Conservation (phyloP, 306 rosid genomes). For the Parietaria judaica region DNA sequence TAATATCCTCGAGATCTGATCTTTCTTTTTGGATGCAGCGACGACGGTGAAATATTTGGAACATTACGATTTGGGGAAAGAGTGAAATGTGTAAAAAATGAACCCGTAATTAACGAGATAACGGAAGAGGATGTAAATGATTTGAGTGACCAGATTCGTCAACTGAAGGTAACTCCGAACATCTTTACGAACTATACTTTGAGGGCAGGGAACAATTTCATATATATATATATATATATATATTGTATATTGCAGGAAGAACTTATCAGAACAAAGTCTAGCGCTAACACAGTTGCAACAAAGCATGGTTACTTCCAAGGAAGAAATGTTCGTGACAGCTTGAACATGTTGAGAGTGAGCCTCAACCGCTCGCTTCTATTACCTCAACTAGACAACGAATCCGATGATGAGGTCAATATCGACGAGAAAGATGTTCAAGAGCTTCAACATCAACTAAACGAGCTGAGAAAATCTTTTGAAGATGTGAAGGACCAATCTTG, state of each 20-base stretch:
- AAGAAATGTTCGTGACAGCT: constrained; percentile 70
- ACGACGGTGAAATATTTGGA: constrained; percentile 47
- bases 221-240: neutral
- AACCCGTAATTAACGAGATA: constrained; percentile 79
- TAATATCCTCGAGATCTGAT: neutral
- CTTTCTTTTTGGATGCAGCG: constrained; percentile 45
- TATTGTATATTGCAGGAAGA: constrained; percentile 57
- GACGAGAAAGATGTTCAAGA: constrained; percentile 64
- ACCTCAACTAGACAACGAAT: constrained; percentile 45
- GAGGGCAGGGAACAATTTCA: neutral
- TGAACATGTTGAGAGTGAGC: constrained; percentile 73
- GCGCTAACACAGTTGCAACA: constrained; percentile 32
- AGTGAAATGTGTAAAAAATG: constrained; percentile 56
- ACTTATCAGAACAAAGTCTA: constrained; percentile 69
- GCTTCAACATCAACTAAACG: constrained; percentile 55
- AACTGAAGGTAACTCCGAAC: constrained; percentile 50
- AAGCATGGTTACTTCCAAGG: constrained; percentile 54
- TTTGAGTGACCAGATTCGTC: constrained; percentile 88
- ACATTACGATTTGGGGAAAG: constrained; percentile 88
- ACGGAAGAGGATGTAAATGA: constrained; percentile 80
- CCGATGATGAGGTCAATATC: constrained; percentile 51
- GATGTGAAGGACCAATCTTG: constrained; percentile 27
- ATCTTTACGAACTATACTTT: neutral
- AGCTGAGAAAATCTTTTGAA: constrained; percentile 50
- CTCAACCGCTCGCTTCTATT: constrained; percentile 76